phyloP scores from a whole-genome alignment of 139 green algal genomes.

The Zygnema circumcarinatum region DNA sequence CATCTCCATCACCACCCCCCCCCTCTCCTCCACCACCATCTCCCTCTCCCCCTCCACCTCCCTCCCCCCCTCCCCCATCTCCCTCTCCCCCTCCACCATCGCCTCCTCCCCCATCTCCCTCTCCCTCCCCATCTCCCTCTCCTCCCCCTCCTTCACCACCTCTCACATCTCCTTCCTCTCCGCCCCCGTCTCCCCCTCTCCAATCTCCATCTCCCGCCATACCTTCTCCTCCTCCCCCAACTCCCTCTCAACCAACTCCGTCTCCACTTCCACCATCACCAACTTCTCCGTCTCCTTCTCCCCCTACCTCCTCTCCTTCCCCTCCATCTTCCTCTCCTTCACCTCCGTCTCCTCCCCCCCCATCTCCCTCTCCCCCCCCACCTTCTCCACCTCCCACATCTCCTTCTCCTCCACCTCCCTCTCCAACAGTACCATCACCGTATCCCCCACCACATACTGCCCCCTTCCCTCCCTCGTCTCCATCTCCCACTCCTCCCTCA shows the following conservation, averaged over 20 bases:
- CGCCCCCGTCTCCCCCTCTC: neutral
- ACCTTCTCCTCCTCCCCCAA: constrained; percentile 7
- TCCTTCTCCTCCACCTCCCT: constrained; percentile 27
- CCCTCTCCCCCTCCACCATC: neutral
- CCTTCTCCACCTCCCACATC: constrained; percentile 17
- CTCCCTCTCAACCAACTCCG: neutral
- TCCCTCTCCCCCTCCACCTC: constrained; percentile 20
- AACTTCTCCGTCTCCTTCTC: neutral
- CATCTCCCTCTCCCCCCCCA: neutral
- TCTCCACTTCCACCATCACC: neutral
- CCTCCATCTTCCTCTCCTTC: neutral
- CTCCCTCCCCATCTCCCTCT: neutral
- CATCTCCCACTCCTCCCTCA: neutral
- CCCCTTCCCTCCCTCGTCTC: constrained; percentile 9
- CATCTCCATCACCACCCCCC: constrained; percentile 1
- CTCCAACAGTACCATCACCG: constrained; percentile 1
- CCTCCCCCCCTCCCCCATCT: neutral
- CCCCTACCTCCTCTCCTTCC: neutral
- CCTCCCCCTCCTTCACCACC: neutral
- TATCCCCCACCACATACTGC: neutral
- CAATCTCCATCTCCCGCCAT: neutral
- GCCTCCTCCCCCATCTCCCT: neutral
- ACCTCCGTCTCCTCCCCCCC: neutral
- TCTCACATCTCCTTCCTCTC: neutral
- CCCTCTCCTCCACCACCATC: constrained; percentile 19